phyloP scores from a whole-genome alignment of 805 yeast genomes.

The Candida easanensis region DNA sequence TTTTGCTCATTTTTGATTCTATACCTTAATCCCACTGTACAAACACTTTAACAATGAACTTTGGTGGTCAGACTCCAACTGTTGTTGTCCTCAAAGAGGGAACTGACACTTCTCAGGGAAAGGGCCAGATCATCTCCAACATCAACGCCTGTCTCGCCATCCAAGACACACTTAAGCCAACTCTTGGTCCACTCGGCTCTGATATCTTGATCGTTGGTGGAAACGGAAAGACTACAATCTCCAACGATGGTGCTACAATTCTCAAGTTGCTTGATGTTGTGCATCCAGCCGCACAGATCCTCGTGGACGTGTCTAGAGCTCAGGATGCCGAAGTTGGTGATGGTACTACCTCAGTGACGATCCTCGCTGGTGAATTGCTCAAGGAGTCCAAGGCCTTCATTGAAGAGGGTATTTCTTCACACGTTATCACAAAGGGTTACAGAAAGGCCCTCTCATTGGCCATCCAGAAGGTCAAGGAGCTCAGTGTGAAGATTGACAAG shows the following conservation, averaged over 20 bases:
- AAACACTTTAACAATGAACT: conserved; percentile 53
- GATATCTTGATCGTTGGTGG: conserved; percentile 87
- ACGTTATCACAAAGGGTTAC: conserved; percentile 82
- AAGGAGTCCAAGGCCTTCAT: conserved; percentile 88
- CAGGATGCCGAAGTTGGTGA: conserved; percentile 99
- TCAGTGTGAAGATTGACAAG: conserved; percentile 67
- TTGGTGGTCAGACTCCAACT: conserved; percentile 95
- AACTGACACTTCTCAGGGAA: conserved; percentile 94
- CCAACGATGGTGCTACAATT: conserved; percentile 98
- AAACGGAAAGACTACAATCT: conserved; percentile 86
- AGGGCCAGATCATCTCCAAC: conserved; percentile 91
- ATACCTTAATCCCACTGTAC: not conserved
- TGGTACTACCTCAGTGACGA: conserved; percentile 95
- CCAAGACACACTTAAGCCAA: conserved; percentile 92
- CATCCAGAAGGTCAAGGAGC: conserved; percentile 64
- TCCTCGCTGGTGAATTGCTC: conserved; percentile 90
- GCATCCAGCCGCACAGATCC: conserved; percentile 96
- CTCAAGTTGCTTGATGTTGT: conserved; percentile 88
- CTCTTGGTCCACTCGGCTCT: conserved; percentile 96
- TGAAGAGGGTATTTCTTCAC: conserved; percentile 95
- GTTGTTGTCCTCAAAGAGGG: conserved; percentile 97
- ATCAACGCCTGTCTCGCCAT: conserved; percentile 97
- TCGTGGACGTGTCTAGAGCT: conserved; percentile 91
- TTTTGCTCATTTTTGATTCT: not conserved
- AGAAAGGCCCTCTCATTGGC: conserved; percentile 80